These are phyloP conservation scores for Limonium bicolor DNA, from an alignment of 148 eudicot genomes.

Conservation along the genomic window DNA sequence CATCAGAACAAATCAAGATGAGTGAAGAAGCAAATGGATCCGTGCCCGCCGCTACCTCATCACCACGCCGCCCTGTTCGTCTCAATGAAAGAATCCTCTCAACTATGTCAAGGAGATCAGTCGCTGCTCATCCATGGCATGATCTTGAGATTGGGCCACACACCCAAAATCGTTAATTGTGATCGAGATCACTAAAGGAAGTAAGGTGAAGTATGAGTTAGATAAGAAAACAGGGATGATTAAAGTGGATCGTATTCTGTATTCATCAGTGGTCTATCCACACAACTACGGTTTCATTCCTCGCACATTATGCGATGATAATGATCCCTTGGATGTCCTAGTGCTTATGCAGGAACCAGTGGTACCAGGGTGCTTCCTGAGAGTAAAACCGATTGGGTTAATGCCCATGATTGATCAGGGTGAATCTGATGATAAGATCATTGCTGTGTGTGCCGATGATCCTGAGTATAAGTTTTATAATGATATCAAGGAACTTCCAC, in stretches of 20 bases:
- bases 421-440: constrained; percentile 39
- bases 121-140: constrained; percentile 10
- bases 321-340: constrained; percentile 60
- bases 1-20: no score
- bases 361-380: constrained; percentile 42
- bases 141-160: constrained; percentile 6
- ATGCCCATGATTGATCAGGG: constrained; percentile 78
- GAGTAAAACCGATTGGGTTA: constrained; percentile 59
- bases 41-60: no score
- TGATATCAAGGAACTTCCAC: constrained; percentile 40
- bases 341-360: constrained; percentile 71
- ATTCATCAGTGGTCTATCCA: constrained; percentile 92
- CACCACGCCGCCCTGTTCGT: constrained; percentile 12
- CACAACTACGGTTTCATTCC: constrained; percentile 93
- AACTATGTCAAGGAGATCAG: constrained; percentile 6
- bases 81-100: constrained; percentile 12
- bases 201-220: constrained; percentile 92
- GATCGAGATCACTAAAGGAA: constrained; percentile 75
- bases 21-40: constrained; percentile 9
- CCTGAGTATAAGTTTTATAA: constrained; percentile 29
- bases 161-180: constrained; percentile 23
- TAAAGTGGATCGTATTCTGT: constrained; percentile 80
- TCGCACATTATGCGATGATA: constrained; percentile 55
- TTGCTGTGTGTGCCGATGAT: constrained; percentile 48
- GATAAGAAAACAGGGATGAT: constrained; percentile 88